A percentile compares a stretch with the other conserved stretches of the same genome.
Conservation (phyloP, 2,329 filamentous ascomycete species). For the Nannizziopsis arthrosporioides region DNA sequence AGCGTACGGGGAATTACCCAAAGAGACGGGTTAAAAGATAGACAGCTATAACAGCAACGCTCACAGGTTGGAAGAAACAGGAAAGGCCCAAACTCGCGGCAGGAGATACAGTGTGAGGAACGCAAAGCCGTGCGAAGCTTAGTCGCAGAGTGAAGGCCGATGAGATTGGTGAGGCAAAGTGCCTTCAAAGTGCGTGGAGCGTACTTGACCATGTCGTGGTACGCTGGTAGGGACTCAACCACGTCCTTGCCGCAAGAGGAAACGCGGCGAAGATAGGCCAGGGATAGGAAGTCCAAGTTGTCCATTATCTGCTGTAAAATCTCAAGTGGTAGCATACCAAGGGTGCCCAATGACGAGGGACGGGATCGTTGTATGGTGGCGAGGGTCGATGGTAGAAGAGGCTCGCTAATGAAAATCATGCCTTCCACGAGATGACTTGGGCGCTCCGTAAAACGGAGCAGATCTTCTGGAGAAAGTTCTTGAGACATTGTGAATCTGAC, state of each 20-base stretch:
- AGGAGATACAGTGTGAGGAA: not conserved
- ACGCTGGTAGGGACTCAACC: conserved; percentile 5
- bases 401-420: too few species aligned
- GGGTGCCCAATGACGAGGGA: not conserved
- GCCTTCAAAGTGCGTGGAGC: not conserved
- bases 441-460: too few species aligned
- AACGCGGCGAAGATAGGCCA: not conserved
- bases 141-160: not conserved
- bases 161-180: not conserved
- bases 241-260: not conserved
- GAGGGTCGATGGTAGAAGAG: too few species aligned
- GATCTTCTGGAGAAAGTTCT: too few species aligned
- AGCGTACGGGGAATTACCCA: not conserved
- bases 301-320: not conserved
- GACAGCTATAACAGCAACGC: not conserved
- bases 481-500: too few species aligned
- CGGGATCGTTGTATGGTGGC: not conserved
- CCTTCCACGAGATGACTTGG: too few species aligned
- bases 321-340: not conserved
- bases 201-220: not conserved
- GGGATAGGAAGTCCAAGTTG: not conserved
- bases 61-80: conserved; percentile 5
- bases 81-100: conserved; percentile 1
- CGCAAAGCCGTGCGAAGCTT: not conserved
- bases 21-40: not conserved